Conservation (phyloP, 2,329 filamentous ascomycete genomes). For the Colletotrichum cereale region DNA sequence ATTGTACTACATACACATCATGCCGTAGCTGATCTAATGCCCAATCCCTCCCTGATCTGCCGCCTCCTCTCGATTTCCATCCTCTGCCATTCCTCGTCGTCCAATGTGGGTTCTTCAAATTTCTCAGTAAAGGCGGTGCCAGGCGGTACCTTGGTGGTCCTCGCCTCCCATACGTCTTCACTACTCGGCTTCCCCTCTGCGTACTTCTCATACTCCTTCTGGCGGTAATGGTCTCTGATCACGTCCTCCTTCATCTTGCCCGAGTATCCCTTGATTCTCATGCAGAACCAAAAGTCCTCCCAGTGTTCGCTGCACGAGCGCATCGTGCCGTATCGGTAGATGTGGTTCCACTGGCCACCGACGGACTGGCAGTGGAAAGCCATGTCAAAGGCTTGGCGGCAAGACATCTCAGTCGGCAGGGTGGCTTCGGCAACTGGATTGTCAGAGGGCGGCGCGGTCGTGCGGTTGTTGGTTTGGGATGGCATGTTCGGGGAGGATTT, state of each 20-base stretch:
- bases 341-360: conserved; percentile 89
- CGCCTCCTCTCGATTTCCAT: conserved; percentile 51
- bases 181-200: conserved; percentile 75
- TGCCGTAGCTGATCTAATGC: conserved; percentile 39
- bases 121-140: conserved; percentile 59
- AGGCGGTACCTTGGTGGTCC: conserved; percentile 70
- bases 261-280: conserved; percentile 79
- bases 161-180: conserved; percentile 89
- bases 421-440: conserved; percentile 73
- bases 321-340: conserved; percentile 88
- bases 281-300: conserved; percentile 98
- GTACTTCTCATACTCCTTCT: conserved; percentile 75
- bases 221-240: conserved; percentile 76
- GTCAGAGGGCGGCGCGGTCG: conserved; percentile 44
- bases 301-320: conserved; percentile 86
- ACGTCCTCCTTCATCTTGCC: conserved; percentile 70
- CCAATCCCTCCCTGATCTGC: conserved; percentile 51
- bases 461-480: conserved; percentile 41
- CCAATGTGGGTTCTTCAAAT: conserved; percentile 53
- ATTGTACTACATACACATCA: conserved; percentile 16
- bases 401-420: conserved; percentile 87
- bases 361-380: conserved; percentile 95
- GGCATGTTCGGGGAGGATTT: conserved; percentile 45
- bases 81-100: conserved; percentile 59
- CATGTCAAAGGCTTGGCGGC: conserved; percentile 89